phyloP scores from a whole-genome alignment of 2,329 filamentous ascomycete genomes.

The Penicillium sp. region DNA sequence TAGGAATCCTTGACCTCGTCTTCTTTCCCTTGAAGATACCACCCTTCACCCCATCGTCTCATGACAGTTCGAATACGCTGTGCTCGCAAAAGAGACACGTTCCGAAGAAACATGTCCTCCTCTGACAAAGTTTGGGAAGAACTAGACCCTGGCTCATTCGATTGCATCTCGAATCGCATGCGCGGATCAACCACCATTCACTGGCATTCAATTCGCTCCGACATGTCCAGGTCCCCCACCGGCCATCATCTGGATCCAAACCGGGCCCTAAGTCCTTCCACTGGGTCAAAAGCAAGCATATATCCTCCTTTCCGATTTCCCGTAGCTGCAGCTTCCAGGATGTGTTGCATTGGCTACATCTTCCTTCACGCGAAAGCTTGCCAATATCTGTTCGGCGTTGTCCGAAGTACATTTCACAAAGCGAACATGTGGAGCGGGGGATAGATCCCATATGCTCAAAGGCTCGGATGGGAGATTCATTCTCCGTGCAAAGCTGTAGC shows the following conservation, averaged over 20 bases:
- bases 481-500: neutral
- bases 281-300: conserved; percentile 2
- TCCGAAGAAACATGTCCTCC: conserved; percentile 1
- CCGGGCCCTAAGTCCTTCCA: conserved; percentile 7
- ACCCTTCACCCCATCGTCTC: neutral
- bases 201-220: neutral
- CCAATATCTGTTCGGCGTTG: neutral
- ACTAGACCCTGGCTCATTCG: neutral
- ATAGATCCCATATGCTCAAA: neutral
- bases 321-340: conserved; percentile 5
- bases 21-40: conserved; percentile 6
- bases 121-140: neutral
- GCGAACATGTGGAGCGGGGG: neutral
- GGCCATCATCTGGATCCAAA: conserved; percentile 3
- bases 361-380: neutral
- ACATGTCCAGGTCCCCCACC: conserved; percentile 1
- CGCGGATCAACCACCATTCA: conserved; percentile 6
- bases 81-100: conserved; percentile 3
- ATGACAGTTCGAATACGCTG: conserved; percentile 4
- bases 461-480: neutral
- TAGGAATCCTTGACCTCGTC: neutral
- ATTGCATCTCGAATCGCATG: conserved; percentile 4
- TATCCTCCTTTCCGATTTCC: neutral
- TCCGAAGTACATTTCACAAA: neutral
- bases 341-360: conserved; percentile 4